These are phyloP conservation scores for Akanthomyces dipterigenus DNA, from an alignment of 2,329 filamentous ascomycete genomes.

Conservation along the genomic window DNA sequence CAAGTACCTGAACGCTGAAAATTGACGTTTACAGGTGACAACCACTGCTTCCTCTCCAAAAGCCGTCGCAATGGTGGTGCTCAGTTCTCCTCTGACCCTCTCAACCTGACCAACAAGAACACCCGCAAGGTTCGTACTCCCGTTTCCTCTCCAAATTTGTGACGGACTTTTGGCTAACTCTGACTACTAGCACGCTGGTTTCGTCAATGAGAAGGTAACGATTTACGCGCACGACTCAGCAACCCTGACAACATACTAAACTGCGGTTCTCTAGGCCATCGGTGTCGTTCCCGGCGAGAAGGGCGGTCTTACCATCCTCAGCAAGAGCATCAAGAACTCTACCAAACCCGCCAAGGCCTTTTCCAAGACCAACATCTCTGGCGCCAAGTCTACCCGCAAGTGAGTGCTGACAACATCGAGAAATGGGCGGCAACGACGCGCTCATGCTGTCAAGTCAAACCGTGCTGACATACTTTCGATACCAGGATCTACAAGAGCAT, in stretches of 20 bases:
- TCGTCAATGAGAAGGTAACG: slow-evolving; percentile 84
- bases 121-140: slow-evolving; percentile 67
- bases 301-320: slow-evolving; percentile 71
- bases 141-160: neutral
- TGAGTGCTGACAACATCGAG: slow-evolving; percentile 21
- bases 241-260: slow-evolving; percentile 15
- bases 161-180: slow-evolving; percentile 24
- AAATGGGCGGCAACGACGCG: neutral
- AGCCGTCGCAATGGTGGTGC: slow-evolving; percentile 70
- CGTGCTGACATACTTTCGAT: slow-evolving; percentile 19
- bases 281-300: slow-evolving; percentile 70
- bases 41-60: slow-evolving; percentile 92
- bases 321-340: slow-evolving; percentile 70
- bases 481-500: slow-evolving; percentile 80
- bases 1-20: neutral
- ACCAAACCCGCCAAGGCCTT: slow-evolving; percentile 66
- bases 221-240: neutral
- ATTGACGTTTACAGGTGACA: slow-evolving; percentile 53
- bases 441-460: neutral
- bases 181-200: slow-evolving; percentile 69
- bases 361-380: slow-evolving; percentile 61
- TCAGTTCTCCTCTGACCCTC: slow-evolving; percentile 87
- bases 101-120: slow-evolving; percentile 91
- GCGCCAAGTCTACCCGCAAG: slow-evolving; percentile 70
- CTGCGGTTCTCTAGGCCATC: slow-evolving; percentile 56